Percentiles rank a stretch among this genome's conserved stretches.
These are phyloP conservation scores for Trichoderma erinaceum DNA, from an alignment of 495 filamentous ascomycete species.

Conservation along the genomic window DNA sequence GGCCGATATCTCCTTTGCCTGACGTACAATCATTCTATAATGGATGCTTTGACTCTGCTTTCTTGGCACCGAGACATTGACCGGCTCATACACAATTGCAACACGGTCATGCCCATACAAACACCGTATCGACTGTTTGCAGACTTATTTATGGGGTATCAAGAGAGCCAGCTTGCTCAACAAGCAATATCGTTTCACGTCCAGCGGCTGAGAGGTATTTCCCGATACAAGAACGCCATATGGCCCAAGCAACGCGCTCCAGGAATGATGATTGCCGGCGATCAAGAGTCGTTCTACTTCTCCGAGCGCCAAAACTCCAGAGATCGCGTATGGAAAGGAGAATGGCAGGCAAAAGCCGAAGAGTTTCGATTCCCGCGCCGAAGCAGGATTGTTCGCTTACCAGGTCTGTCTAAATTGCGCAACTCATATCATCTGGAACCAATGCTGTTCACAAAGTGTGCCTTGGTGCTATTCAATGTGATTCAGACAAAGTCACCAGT, in stretches of 20 bases:
- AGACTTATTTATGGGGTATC: conserved; percentile 20
- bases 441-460: conserved; percentile 22
- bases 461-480: conserved; percentile 22
- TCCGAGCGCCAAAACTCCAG: conserved; percentile 12
- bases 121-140: conserved; percentile 24
- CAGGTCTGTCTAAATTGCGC: conserved; percentile 14
- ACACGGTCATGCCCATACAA: neutral
- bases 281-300: neutral
- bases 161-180: conserved; percentile 20
- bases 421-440: conserved; percentile 16
- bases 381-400: conserved; percentile 15
- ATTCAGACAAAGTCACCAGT: conserved; percentile 19
- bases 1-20: conserved; percentile 8
- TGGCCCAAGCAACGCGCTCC: conserved; percentile 20
- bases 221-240: conserved; percentile 15
- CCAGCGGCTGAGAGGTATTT: conserved; percentile 20
- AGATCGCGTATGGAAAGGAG: conserved; percentile 17
- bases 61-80: conserved; percentile 21
- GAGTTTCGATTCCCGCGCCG: conserved; percentile 21
- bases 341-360: conserved; percentile 16
- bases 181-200: conserved; percentile 17
- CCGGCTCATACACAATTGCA: conserved; percentile 17
- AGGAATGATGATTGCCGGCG: conserved; percentile 21
- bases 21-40: conserved; percentile 20
- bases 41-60: conserved; percentile 20